Evolutionary conservation across 208 protist species (phyloP).

Genomic region (Leishmania aethiopica): DNA sequence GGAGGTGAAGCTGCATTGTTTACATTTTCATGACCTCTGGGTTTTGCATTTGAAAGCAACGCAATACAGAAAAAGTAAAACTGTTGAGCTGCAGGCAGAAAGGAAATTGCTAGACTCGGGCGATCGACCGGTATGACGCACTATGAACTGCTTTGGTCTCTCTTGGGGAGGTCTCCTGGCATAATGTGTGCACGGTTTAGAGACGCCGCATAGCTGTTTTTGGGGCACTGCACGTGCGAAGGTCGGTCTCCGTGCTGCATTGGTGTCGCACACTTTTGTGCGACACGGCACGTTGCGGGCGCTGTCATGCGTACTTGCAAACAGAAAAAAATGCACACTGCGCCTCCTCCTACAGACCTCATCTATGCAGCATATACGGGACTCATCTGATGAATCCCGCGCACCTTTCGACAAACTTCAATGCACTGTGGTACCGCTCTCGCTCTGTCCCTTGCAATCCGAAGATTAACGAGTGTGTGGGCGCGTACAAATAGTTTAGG

Average conservation of each 20-base stretch:
- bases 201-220: background rate
- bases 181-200: background rate
- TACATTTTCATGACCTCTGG: background rate
- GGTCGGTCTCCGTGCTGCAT: background rate
- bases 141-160: background rate
- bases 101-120: background rate
- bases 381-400: background rate
- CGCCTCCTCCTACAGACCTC: background rate
- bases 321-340: background rate
- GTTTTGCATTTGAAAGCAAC: conserved; percentile 6
- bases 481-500: background rate
- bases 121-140: background rate
- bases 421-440: background rate
- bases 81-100: background rate
- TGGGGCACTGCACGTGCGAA: background rate
- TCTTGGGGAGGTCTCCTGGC: background rate
- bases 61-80: background rate
- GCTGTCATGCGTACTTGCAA: background rate
- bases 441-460: background rate
- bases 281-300: background rate
- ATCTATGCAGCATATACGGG: background rate
- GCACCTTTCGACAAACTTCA: background rate
- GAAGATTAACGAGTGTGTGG: background rate
- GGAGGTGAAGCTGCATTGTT: background rate
- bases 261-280: background rate